These are phyloP conservation scores for Rhodotorula sp. DNA, from an alignment of 1,284 basidiomycete genomes.

Conservation along the genomic window DNA sequence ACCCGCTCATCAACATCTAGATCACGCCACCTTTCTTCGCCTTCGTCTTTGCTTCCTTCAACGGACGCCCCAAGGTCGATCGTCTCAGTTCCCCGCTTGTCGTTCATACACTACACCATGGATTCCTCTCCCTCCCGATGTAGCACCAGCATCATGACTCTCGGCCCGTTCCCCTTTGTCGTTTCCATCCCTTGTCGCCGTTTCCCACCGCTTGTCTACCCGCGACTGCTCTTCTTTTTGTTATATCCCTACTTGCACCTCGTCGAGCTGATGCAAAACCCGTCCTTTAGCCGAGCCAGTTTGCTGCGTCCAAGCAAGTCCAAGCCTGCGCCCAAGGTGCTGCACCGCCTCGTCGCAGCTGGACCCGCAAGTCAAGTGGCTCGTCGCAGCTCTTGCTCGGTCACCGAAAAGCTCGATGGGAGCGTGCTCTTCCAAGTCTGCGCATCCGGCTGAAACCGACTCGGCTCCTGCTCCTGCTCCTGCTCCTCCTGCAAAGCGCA, in stretches of 20 bases:
- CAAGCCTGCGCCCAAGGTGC: no score
- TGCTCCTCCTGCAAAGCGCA: neutral
- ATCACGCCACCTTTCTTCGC: no score
- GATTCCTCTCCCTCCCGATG: neutral
- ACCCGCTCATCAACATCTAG: neutral
- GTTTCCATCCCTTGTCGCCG: neutral
- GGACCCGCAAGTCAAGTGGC: no score
- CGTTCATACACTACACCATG: neutral
- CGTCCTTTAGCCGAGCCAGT: no score
- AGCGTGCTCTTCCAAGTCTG: slow-evolving; percentile 12
- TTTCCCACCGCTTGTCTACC: neutral
- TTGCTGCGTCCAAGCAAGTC: no score
- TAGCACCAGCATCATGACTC: neutral
- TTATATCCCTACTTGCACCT: neutral
- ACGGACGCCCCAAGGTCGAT: no score
- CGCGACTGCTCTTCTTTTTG: neutral
- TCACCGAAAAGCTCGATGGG: slow-evolving; percentile 3
- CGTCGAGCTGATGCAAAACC: no score
- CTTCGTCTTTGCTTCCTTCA: neutral
- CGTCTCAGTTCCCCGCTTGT: neutral
- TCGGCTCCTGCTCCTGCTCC: neutral
- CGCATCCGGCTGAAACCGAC: slow-evolving; percentile 7
- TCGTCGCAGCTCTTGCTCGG: neutral
- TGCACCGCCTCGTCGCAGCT: slow-evolving; percentile 1
- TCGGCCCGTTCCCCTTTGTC: neutral